phyloP scores from a whole-genome alignment of 2,329 filamentous ascomycete species.

The Ampelomyces quisqualis region DNA sequence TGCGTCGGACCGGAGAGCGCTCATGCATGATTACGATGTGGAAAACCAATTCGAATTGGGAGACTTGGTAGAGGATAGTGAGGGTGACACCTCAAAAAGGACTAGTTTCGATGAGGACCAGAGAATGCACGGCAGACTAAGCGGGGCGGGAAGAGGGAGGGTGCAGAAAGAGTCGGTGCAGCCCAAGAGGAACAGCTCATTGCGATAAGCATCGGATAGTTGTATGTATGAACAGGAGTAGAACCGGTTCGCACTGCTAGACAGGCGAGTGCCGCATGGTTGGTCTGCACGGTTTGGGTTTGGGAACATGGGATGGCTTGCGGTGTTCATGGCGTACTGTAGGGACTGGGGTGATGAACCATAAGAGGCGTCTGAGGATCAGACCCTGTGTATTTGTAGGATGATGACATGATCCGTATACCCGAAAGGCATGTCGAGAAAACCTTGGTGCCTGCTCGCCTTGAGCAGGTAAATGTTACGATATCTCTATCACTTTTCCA shows the following conservation, averaged over 20 bases:
- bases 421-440: constrained; percentile 1
- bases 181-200: constrained; percentile 23
- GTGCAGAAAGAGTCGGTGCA: constrained; percentile 35
- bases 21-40: constrained; percentile 88
- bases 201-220: constrained; percentile 11
- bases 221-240: background rate
- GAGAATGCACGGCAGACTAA: constrained; percentile 21
- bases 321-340: constrained; percentile 15
- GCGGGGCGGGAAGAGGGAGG: constrained; percentile 29
- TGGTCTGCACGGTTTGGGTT: constrained; percentile 8
- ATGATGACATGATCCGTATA: constrained; percentile 8
- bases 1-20: constrained; percentile 68
- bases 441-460: background rate
- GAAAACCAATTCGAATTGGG: constrained; percentile 72
- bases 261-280: constrained; percentile 7
- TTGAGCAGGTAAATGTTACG: constrained; percentile 4
- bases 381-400: constrained; percentile 6
- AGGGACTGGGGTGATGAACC: constrained; percentile 1
- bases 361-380: constrained; percentile 11
- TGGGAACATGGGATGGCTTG: constrained; percentile 6
- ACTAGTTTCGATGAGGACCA: constrained; percentile 38
- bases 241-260: background rate
- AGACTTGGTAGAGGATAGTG: constrained; percentile 72
- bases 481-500: background rate
- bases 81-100: constrained; percentile 38